Conservation (phyloP, 2,329 filamentous ascomycete genomes). For the Clarireedia homoeocarpa region DNA sequence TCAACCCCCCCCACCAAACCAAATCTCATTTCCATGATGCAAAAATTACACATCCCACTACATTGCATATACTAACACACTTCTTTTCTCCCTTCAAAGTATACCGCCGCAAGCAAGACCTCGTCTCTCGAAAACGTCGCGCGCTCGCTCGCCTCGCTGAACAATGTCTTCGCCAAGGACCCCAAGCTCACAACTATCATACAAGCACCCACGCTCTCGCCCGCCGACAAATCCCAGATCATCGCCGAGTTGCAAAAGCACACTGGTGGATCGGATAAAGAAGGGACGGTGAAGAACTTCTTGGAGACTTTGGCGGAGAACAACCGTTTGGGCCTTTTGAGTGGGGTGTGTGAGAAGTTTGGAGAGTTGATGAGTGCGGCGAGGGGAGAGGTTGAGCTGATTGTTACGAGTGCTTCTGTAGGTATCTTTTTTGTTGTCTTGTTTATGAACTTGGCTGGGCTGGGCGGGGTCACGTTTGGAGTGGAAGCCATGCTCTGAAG, state of each 20-base stretch:
- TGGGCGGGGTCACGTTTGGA: neutral
- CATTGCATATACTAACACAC: too few species aligned
- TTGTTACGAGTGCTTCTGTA: constrained; percentile 85
- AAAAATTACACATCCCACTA: too few species aligned
- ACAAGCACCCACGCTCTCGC: constrained; percentile 68
- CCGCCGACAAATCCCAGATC: constrained; percentile 77
- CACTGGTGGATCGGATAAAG: constrained; percentile 59
- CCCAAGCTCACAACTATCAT: constrained; percentile 72
- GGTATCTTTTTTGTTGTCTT: constrained; percentile 27
- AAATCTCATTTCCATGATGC: neutral
- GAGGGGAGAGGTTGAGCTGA: constrained; percentile 88
- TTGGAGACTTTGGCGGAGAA: constrained; percentile 85
- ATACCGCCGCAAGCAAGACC: constrained; percentile 89
- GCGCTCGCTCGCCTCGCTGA: constrained; percentile 67
- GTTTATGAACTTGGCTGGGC: neutral
- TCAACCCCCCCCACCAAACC: neutral
- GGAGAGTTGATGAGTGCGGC: constrained; percentile 77
- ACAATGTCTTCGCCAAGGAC: constrained; percentile 70
- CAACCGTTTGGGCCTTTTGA: constrained; percentile 82
- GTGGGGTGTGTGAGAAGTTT: constrained; percentile 83
- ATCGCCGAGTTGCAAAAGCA: constrained; percentile 83
- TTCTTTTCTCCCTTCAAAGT: constrained; percentile 46
- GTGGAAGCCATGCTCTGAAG: neutral
- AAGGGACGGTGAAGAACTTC: constrained; percentile 88
- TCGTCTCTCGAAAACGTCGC: constrained; percentile 78